Evolutionary conservation across 23 red algal genomes (phyloP).

Genomic region (Gracilaria vermiculophylla): DNA sequence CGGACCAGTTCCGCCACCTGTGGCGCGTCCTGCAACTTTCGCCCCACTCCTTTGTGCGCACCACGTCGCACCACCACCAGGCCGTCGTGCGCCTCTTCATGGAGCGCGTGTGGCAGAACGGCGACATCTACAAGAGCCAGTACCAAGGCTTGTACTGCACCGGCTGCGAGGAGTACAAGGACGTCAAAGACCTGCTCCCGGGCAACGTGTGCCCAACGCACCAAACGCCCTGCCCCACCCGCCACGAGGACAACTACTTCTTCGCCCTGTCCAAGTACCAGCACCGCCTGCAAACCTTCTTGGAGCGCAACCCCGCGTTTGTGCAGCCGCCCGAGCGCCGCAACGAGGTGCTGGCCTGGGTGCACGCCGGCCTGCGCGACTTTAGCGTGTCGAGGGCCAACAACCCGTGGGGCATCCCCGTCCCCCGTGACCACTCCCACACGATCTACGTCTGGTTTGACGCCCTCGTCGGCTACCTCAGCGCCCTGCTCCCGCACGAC

Average conservation of each 20-base stretch:
- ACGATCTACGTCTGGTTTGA: slow-evolving; percentile 99
- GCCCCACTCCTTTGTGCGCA: slow-evolving; percentile 88
- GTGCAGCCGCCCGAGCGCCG: slow-evolving; percentile 73
- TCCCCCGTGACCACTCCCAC: slow-evolving; percentile 81
- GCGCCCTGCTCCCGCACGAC: slow-evolving; percentile 61
- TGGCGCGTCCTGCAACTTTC: slow-evolving; percentile 67
- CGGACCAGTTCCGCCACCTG: slow-evolving; percentile 53
- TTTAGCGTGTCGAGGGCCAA: slow-evolving; percentile 96
- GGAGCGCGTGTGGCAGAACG: slow-evolving; percentile 76
- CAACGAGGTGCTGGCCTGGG: slow-evolving; percentile 98
- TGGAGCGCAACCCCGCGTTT: slow-evolving; percentile 75
- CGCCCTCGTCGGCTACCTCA: slow-evolving; percentile 91
- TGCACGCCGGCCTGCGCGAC: slow-evolving; percentile 86
- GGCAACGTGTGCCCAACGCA: slow-evolving; percentile 85
- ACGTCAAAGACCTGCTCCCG: slow-evolving; percentile 72
- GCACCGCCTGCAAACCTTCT: slow-evolving; percentile 65
- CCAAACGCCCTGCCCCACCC: slow-evolving; percentile 43
- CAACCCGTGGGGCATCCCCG: slow-evolving; percentile 95
- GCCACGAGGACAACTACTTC: slow-evolving; percentile 98
- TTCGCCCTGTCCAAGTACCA: slow-evolving; percentile 90
- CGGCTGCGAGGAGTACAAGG: slow-evolving; percentile 99
- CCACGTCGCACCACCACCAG: slow-evolving; percentile 64
- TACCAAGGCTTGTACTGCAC: slow-evolving; percentile 98
- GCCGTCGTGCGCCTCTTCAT: slow-evolving; percentile 80
- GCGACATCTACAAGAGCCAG: slow-evolving; percentile 91